Conservation (phyloP, 306 rosid genomes). For the Abrus precatorius region DNA sequence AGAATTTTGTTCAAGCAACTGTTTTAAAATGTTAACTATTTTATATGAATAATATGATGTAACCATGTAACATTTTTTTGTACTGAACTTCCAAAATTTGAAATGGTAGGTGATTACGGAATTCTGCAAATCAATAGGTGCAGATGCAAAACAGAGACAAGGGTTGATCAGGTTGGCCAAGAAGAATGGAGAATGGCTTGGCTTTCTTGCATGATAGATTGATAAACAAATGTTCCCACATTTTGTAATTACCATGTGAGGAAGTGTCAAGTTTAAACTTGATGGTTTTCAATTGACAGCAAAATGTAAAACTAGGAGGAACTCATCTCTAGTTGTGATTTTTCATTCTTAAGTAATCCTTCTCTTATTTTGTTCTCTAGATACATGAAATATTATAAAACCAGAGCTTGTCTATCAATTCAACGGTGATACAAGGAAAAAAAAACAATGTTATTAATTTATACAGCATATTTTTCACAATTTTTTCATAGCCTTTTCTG, state of each 20-base stretch:
- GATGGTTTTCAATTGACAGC: conserved; percentile 47
- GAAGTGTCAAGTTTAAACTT: conserved; percentile 50
- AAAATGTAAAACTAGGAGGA: conserved; percentile 60
- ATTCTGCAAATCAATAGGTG: conserved; percentile 98
- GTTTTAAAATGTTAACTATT: conserved; percentile 10
- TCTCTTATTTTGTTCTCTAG: conserved; percentile 51
- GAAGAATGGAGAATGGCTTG: conserved; percentile 97
- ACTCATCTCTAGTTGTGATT: conserved; percentile 46
- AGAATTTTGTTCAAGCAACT: conserved; percentile 17
- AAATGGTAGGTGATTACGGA: conserved; percentile 85
- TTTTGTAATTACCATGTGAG: conserved; percentile 57
- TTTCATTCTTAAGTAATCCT: conserved; percentile 53
- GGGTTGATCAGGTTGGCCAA: conserved; percentile 96
- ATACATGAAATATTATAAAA: conserved; percentile 40
- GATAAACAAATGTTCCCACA: conserved; percentile 34
- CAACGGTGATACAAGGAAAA: conserved; percentile 35
- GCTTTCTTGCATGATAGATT: conserved; percentile 83
- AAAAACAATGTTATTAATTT: conserved; percentile 28
- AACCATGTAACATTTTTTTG: background rate
- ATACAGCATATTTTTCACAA: conserved; percentile 34
- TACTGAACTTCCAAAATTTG: conserved; percentile 22
- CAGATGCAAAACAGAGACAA: conserved; percentile 98
- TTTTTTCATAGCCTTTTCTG: conserved; percentile 1
- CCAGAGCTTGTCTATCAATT: conserved; percentile 38
- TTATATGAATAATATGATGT: conserved; percentile 4